Percentiles rank a stretch among this genome's conserved stretches.
These are phyloP conservation scores for Lachnellula cervina DNA, from an alignment of 2,329 filamentous ascomycete species.

Conservation along the genomic window DNA sequence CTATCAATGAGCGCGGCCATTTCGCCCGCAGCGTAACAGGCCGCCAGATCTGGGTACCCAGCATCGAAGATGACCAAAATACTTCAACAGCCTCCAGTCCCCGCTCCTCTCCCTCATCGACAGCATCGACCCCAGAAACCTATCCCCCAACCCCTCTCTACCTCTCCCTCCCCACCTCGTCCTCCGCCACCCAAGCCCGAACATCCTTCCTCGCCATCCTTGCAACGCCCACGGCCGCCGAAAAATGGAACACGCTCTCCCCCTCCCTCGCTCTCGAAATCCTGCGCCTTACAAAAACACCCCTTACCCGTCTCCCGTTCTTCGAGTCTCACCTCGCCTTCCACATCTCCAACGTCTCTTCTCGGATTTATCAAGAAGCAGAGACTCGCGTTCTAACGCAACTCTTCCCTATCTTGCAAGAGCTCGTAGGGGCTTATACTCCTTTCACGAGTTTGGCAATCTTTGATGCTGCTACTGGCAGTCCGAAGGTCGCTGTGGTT, in stretches of 20 bases:
- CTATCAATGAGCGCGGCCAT: constrained; percentile 19
- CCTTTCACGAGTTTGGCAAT: constrained; percentile 29
- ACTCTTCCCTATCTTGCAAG: constrained; percentile 27
- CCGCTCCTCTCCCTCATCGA: constrained; percentile 28
- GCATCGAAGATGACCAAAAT: constrained; percentile 19
- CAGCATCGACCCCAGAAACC: constrained; percentile 24
- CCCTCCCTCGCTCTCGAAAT: constrained; percentile 30
- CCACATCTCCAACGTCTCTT: constrained; percentile 28
- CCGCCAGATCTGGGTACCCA: constrained; percentile 24
- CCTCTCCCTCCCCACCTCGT: constrained; percentile 19
- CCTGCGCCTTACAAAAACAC: constrained; percentile 28
- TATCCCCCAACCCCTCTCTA: constrained; percentile 26
- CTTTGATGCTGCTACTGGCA: constrained; percentile 29
- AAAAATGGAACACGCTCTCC: constrained; percentile 27
- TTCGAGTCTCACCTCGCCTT: constrained; percentile 30
- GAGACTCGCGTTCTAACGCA: constrained; percentile 25
- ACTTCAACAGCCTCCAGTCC: constrained; percentile 24
- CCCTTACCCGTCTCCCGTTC: constrained; percentile 25
- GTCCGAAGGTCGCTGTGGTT: constrained; percentile 16
- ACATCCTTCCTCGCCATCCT: constrained; percentile 29
- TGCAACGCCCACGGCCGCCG: constrained; percentile 21
- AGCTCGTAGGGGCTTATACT: constrained; percentile 27
- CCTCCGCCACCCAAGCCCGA: constrained; percentile 25
- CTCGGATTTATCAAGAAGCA: constrained; percentile 27
- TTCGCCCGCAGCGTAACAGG: constrained; percentile 20